phyloP scores from a whole-genome alignment of 192 early-diverging fungal species.

The Diversispora epigaea region DNA sequence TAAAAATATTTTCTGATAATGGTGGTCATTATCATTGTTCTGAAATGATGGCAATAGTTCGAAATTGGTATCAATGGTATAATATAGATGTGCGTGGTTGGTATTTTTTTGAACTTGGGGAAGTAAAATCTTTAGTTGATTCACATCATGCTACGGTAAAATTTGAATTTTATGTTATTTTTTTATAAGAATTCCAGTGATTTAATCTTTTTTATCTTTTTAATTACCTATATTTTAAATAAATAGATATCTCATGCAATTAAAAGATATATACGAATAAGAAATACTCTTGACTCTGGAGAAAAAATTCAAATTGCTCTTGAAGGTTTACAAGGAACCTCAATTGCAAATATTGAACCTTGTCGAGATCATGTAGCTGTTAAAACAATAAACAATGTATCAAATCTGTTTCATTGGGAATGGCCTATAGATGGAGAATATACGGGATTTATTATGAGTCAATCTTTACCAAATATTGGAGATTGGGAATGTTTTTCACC shows the following conservation, averaged over 20 bases:
- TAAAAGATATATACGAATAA: neutral
- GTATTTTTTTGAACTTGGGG: constrained; percentile 3
- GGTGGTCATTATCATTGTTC: neutral
- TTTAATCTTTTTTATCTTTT: neutral
- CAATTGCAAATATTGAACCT: neutral
- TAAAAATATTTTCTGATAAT: constrained; percentile 15
- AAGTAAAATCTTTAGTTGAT: neutral
- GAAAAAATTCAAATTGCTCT: neutral
- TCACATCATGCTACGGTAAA: neutral
- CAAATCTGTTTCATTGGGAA: neutral
- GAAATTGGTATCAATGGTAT: constrained; percentile 3
- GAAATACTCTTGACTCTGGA: neutral
- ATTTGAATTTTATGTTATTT: neutral
- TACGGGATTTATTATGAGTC: neutral
- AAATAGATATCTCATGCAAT: neutral
- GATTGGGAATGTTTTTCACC: neutral
- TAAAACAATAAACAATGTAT: neutral
- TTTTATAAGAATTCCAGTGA: no score
- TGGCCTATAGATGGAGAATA: neutral
- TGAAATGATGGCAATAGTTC: constrained; percentile 3
- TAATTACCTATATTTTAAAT: neutral
- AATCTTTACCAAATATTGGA: neutral
- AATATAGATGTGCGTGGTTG: constrained; percentile 7
- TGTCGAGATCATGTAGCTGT: neutral
- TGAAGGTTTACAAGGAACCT: neutral